phyloP scores from a whole-genome alignment of 495 filamentous ascomycete species.

The Xylaria curta region DNA sequence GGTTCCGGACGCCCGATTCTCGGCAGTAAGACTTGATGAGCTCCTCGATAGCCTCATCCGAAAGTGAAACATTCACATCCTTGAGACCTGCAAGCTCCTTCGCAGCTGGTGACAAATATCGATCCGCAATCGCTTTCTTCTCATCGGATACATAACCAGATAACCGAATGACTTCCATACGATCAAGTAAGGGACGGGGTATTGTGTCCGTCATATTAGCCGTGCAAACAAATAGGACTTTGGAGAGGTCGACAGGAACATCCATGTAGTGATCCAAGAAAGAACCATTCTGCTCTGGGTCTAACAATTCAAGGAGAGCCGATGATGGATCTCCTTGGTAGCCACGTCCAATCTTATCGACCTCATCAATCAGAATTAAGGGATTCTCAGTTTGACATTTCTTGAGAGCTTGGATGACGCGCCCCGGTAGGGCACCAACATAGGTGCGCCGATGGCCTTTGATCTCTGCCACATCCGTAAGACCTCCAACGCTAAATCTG shows the following conservation, averaged over 20 bases:
- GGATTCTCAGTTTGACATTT: slow-evolving; percentile 99
- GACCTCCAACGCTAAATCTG: slow-evolving; percentile 94
- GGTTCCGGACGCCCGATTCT: slow-evolving; percentile 93
- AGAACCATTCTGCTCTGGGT: slow-evolving; percentile 96
- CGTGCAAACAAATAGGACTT: slow-evolving; percentile 98
- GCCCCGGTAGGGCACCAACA: slow-evolving; percentile 92
- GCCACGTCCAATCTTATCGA: slow-evolving; percentile 96
- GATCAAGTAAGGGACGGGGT: slow-evolving; percentile 88
- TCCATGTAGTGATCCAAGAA: slow-evolving; percentile 99
- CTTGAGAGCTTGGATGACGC: slow-evolving; percentile 98
- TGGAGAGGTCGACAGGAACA: slow-evolving; percentile 95
- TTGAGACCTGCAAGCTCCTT: slow-evolving; percentile 91
- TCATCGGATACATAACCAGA: slow-evolving; percentile 98
- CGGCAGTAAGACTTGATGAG: slow-evolving; percentile 98
- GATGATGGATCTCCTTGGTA: slow-evolving; percentile 97
- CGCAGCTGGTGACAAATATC: slow-evolving; percentile 88
- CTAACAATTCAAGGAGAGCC: slow-evolving; percentile 90
- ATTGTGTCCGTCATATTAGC: slow-evolving; percentile 99
- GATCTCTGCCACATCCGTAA: slow-evolving; percentile 99
- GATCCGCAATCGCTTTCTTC: slow-evolving; percentile 98
- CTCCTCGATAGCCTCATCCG: slow-evolving; percentile 86
- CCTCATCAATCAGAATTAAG: slow-evolving; percentile 93
- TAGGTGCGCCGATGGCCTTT: slow-evolving; percentile 98
- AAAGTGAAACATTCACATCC: slow-evolving; percentile 84
- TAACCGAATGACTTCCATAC: slow-evolving; percentile 97